phyloP scores from a whole-genome alignment of 2,329 filamentous ascomycete species.

The Fusarium paranaense region DNA sequence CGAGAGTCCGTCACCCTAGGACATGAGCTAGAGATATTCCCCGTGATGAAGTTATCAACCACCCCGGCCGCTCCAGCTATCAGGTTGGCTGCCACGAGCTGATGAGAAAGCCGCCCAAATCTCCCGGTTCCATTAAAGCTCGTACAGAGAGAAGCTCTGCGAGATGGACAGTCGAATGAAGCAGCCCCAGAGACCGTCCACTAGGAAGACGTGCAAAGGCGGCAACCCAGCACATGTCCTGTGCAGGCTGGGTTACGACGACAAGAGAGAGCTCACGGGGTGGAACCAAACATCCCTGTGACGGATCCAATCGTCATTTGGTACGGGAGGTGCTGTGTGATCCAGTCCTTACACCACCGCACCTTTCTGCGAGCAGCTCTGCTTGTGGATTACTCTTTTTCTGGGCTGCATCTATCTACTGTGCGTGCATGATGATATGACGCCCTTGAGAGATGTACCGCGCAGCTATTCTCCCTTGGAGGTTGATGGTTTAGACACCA shows the following conservation, averaged over 20 bases:
- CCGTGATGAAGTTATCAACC: slow-evolving; percentile 18
- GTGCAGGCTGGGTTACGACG: slow-evolving; percentile 1
- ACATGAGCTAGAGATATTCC: slow-evolving; percentile 9
- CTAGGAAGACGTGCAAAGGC: not conserved
- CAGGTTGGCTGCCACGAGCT: slow-evolving; percentile 11
- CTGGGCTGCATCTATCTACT: slow-evolving; percentile 15
- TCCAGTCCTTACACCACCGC: not conserved
- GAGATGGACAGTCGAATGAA: slow-evolving; percentile 13
- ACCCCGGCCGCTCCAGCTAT: not conserved
- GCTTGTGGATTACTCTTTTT: slow-evolving; percentile 3
- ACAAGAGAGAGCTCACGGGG: slow-evolving; percentile 6
- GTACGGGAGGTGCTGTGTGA: slow-evolving; percentile 3
- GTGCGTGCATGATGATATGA: slow-evolving; percentile 19
- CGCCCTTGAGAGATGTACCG: not conserved
- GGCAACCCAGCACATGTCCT: slow-evolving; percentile 4
- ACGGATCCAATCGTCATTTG: slow-evolving; percentile 11
- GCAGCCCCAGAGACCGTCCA: not conserved
- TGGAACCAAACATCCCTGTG: slow-evolving; percentile 22
- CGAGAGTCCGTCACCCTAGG: slow-evolving; percentile 20
- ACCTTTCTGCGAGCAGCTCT: not conserved
- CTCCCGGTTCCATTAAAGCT: slow-evolving; percentile 3
- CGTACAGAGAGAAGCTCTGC: not conserved
- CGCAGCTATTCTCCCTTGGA: slow-evolving; percentile 17
- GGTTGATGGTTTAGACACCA: slow-evolving; percentile 3
- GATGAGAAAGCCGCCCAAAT: slow-evolving; percentile 12